Evolutionary conservation across 2,329 filamentous ascomycete genomes (phyloP), one percentile per base, ranked within the genome.

Genomic region (Trichoderma koningiopsis): DNA sequence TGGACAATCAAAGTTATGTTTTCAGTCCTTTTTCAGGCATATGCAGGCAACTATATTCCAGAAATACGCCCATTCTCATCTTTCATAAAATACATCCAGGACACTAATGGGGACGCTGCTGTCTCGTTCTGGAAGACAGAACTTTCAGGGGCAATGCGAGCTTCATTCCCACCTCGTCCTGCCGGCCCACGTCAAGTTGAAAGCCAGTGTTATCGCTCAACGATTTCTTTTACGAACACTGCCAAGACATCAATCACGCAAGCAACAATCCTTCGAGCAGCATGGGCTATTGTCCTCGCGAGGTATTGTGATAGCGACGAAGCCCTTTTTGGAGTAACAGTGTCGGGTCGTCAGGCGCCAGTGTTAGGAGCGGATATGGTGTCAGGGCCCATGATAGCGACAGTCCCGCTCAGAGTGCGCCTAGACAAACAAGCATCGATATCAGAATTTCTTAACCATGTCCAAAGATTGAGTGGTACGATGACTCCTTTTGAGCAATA

Each of bases 281-380:
- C 77, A 3, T 76, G 75, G 73, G 68, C 74, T 2, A 64, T 84
- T 7, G 74, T 82, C 5, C 75, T 80, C 1, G 77, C 77, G 0
- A 71, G 79, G 2, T 81, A 82, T 60, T 76, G 81, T 71, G 76
- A 47, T 68, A 78, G 71, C 4, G 65, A 47, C 16, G 71, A 68
- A 31, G 63, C 73, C 13, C 24, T 69, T 3, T 75, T 73, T 65
- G 74, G 73, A 14, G 53, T 57, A 5, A 67, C 71, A 1, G 62
- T 73, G n/a, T 73, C 70, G 1, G 74, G 74, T 29, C 72, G 74
- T 22, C 63, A 75, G n/a, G 70, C 70, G 11, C 67, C 66, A 5
- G 63, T 75, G 19, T 16, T 53, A 24, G 71, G 73, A 4, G 62
- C 74, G 3, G 70, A 72, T 10, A 58, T 61, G 43, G 70, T 72